These are phyloP conservation scores for Aaosphaeria pasadenensis DNA, from an alignment of 2,329 filamentous ascomycete genomes.

Conservation along the genomic window DNA sequence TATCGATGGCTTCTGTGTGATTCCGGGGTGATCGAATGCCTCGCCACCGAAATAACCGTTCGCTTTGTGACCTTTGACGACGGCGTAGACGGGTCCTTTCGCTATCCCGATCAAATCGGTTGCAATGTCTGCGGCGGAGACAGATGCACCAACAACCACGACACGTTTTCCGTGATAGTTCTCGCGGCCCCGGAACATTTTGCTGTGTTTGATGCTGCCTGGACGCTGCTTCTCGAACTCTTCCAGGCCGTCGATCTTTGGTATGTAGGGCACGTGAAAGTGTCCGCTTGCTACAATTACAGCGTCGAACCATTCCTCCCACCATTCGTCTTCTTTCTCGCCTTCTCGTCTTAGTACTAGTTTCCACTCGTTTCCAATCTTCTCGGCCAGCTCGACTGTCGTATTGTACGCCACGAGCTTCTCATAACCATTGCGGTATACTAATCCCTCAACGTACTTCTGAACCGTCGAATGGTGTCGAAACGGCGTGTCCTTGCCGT, in stretches of 20 bases:
- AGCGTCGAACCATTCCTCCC: conserved; percentile 61
- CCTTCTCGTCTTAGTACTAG: conserved; percentile 51
- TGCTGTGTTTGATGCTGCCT: conserved; percentile 55
- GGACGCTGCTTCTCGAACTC: conserved; percentile 46
- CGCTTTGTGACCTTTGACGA: conserved; percentile 52
- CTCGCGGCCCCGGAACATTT: conserved; percentile 51
- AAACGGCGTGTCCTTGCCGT: conserved; percentile 60
- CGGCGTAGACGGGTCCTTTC: conserved; percentile 50
- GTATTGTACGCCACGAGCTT: conserved; percentile 56
- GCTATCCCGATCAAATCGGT: conserved; percentile 50
- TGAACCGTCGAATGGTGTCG: conserved; percentile 58
- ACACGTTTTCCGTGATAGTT: conserved; percentile 52
- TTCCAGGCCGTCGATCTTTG: conserved; percentile 48
- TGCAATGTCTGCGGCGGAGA: conserved; percentile 63
- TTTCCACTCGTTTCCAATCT: conserved; percentile 44
- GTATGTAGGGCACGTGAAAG: conserved; percentile 58
- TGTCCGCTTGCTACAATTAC: conserved; percentile 61
- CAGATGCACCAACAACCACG: conserved; percentile 61
- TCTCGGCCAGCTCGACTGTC: conserved; percentile 59
- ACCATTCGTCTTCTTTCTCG: conserved; percentile 52
- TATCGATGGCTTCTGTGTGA: conserved; percentile 49
- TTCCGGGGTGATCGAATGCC: conserved; percentile 59
- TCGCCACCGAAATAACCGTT: conserved; percentile 57
- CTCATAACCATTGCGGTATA: conserved; percentile 54
- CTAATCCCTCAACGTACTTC: conserved; percentile 52